Conservation (phyloP, 106 monocot species). For the Agapanthus africanus region DNA sequence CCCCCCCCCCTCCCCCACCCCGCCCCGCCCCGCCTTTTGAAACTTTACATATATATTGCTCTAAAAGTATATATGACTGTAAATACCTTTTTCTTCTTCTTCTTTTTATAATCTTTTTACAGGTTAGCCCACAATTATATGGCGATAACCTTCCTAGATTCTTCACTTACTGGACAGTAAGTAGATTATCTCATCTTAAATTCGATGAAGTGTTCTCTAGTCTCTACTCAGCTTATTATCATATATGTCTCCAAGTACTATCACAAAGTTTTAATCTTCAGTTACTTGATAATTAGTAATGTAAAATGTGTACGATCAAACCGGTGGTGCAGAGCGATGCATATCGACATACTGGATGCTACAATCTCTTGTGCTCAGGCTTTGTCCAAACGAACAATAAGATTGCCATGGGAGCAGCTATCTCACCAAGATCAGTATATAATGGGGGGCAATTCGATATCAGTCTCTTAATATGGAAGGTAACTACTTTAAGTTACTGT, state of each 20-base stretch:
- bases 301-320: background rate
- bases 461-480: constrained; percentile 84
- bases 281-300: background rate
- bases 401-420: constrained; percentile 80
- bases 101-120: constrained; percentile 15
- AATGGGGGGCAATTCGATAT: constrained; percentile 70
- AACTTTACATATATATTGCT: too few species aligned
- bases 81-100: too few species aligned
- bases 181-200: constrained; percentile 7
- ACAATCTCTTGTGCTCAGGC: constrained; percentile 84
- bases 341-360: constrained; percentile 81
- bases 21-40: too few species aligned
- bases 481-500: background rate
- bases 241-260: background rate
- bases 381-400: constrained; percentile 73
- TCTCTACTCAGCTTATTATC: background rate
- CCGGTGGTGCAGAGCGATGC: constrained; percentile 54
- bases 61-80: background rate
- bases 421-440: constrained; percentile 54
- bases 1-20: too few species aligned
- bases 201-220: background rate
- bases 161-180: constrained; percentile 98
- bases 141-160: constrained; percentile 83
- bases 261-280: background rate
- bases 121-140: constrained; percentile 88